Conservation (phyloP, 140 eudicot species). For the Oenanthe javanica region DNA sequence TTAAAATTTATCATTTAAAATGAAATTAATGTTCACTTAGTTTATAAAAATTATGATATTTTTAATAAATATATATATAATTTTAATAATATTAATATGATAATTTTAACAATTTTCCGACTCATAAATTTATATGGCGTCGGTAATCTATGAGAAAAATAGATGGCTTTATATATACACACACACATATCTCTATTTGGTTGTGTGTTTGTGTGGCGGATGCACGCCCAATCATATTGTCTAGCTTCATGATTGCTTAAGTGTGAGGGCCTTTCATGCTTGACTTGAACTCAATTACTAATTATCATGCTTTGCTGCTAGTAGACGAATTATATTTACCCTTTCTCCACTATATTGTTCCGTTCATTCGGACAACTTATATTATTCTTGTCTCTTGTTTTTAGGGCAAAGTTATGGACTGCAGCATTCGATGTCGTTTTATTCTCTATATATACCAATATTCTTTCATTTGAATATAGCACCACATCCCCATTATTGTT, state of each 20-base stretch:
- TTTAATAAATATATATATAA: too few relatives aligned
- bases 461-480: neutral
- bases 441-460: neutral
- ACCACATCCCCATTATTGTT: neutral
- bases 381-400: conserved; percentile 22
- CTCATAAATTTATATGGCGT: too few relatives aligned
- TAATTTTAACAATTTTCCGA: too few relatives aligned
- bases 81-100: too few relatives aligned
- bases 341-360: neutral
- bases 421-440: neutral
- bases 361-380: neutral
- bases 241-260: conserved; percentile 8
- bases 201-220: neutral
- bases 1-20: too few relatives aligned
- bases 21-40: too few relatives aligned
- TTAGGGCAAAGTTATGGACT: conserved; percentile 14
- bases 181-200: neutral
- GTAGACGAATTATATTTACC: neutral
- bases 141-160: too few relatives aligned
- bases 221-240: conserved; percentile 64
- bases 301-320: conserved; percentile 7
- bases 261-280: conserved; percentile 18
- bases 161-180: neutral
- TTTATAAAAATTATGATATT: too few relatives aligned
- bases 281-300: conserved; percentile 28